phyloP scores from a whole-genome alignment of 78 protist species.

The Carpediemonas membranifera region DNA sequence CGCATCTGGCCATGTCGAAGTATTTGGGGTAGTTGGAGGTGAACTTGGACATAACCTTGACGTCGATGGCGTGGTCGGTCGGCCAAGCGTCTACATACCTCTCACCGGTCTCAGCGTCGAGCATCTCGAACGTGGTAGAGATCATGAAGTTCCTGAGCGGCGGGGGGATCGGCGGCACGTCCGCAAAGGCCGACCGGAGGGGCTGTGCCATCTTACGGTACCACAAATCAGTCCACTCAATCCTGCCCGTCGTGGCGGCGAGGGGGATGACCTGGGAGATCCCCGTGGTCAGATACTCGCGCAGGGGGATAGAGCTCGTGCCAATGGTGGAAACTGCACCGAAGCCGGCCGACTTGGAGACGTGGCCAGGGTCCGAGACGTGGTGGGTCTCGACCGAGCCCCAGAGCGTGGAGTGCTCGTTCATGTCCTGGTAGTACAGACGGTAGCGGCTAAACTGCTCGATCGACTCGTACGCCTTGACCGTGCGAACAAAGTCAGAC shows the following conservation, averaged over 20 bases:
- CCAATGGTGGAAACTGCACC: background rate
- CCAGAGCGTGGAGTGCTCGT: background rate
- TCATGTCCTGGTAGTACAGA: background rate
- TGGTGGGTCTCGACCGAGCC: conserved; percentile 5
- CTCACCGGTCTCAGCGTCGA: background rate
- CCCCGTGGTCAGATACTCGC: conserved; percentile 5
- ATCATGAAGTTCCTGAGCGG: conserved; percentile 14
- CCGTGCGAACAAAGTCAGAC: no score
- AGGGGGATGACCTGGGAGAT: background rate
- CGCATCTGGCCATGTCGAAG: conserved; percentile 1
- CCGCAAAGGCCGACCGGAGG: background rate
- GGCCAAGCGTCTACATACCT: no score
- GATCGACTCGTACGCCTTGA: background rate
- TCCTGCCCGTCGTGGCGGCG: conserved; percentile 1
- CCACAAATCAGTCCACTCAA: conserved; percentile 14
- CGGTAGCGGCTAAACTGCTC: conserved; percentile 3
- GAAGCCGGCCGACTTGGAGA: background rate
- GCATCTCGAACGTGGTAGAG: conserved; percentile 7
- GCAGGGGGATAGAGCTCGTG: background rate
- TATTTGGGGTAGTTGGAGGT: conserved; percentile 12
- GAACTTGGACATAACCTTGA: background rate
- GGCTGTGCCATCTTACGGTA: background rate
- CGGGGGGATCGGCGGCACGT: conserved; percentile 17
- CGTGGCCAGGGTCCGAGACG: conserved; percentile 1
- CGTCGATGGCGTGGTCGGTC: background rate